Base-by-base conservation (phyloP, 2,329 filamentous ascomycete genomes). In the Trichoderma asperellum region DNA sequence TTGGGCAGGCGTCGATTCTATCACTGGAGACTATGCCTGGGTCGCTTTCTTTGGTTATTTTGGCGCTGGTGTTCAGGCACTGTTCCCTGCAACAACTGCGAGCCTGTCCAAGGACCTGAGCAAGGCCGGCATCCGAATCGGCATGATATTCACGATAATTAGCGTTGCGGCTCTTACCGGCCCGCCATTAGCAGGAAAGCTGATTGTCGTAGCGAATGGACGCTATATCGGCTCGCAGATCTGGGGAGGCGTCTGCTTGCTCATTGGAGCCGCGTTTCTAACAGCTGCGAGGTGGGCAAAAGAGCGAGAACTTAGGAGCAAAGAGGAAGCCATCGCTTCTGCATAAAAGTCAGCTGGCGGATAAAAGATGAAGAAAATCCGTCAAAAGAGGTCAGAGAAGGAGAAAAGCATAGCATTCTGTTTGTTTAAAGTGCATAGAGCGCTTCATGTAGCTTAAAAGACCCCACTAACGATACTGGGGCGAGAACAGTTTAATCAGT, bases 11-110 rank as follows among this genome's bases (percentile, higher is more conserved):
- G 85, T 91, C 0, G 67, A 72, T 5, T 73, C 71, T 5, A 71
- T 79, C 0, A 64, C 74, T 0, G 76, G 72, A 0, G 73, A 73
- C 27, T 92, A 91, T 74, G 83, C 81, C 0, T 93, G 91, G 84
- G 81, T 86, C 0, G 80, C 83, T 0, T 82, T 90, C 68, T 92
- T 91, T 74, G 91, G 91, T 1, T 81, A 92, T 59, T 85, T 85
- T 2, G 87, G 85, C 0, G 89, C 88, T 0, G 88, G 84, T 0
- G 86, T 92, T 58, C 90, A 92, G 77, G 85, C 85, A 7, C 76
- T 93, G 12, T 92, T 92, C 73, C 90, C 91, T 0, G 88, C 89
- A 0, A 76, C 77, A 6, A 71, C 77, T 14, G 77, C 77, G 0
- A 73, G 85, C 32, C 76, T 89, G 67, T 87, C 84, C 4, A 81